These are phyloP conservation scores for Rhodotorula sp. DNA, from an alignment of 1,284 basidiomycete genomes.

Conservation along the genomic window DNA sequence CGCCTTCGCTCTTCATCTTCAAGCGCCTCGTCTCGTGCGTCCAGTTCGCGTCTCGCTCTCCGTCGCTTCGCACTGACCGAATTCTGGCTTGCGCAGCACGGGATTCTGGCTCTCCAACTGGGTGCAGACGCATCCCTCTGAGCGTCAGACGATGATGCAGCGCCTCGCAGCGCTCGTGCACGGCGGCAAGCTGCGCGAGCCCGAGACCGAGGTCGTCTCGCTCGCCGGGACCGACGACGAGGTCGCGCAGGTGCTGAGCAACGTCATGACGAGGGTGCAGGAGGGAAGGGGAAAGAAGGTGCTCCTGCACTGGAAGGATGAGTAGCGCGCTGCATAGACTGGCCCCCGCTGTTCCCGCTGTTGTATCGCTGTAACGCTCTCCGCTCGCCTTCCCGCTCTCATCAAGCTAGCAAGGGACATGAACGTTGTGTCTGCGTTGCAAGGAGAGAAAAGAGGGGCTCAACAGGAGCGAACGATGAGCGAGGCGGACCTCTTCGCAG, in stretches of 20 bases:
- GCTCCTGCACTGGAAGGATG: constrained; percentile 53
- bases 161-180: constrained; percentile 60
- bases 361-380: background rate
- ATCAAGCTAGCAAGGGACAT: background rate
- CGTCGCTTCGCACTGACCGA: background rate
- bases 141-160: constrained; percentile 56
- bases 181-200: constrained; percentile 65
- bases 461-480: too few species aligned
- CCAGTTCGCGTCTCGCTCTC: background rate
- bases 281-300: constrained; percentile 71
- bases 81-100: constrained; percentile 1
- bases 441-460: background rate
- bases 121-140: constrained; percentile 56
- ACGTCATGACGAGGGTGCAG: constrained; percentile 57
- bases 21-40: constrained; percentile 52
- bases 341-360: too few species aligned
- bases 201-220: constrained; percentile 66
- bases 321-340: background rate
- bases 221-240: constrained; percentile 52
- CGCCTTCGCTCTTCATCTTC: constrained; percentile 78
- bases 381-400: background rate
- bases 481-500: too few species aligned
- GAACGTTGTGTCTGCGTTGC: background rate
- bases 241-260: constrained; percentile 61
- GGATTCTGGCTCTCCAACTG: constrained; percentile 58